These are phyloP conservation scores for Solanum corneliomulleri DNA, from an alignment of 257 asterid species.

Conservation along the genomic window DNA sequence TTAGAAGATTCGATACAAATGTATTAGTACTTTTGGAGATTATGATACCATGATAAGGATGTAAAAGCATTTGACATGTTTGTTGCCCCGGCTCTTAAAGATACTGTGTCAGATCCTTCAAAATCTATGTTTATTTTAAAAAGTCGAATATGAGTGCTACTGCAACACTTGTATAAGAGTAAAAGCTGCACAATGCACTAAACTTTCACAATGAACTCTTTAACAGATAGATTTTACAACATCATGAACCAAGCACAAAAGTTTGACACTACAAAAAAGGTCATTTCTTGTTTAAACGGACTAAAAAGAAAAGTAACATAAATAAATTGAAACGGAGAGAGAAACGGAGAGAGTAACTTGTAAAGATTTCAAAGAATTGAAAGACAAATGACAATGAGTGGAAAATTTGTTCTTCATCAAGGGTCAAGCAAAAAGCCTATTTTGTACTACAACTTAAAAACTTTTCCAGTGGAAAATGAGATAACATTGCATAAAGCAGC, in stretches of 20 bases:
- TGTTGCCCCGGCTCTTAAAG: not conserved
- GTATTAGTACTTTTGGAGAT: not conserved
- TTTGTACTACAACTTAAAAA: not conserved
- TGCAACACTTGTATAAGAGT: not conserved
- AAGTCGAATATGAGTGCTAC: not conserved
- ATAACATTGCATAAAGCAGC: not conserved
- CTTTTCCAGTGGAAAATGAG: not conserved
- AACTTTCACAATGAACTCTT: not conserved
- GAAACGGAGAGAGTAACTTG: not conserved
- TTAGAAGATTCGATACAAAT: not conserved
- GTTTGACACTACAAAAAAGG: not conserved
- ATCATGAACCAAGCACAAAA: not conserved
- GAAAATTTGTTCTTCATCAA: not conserved
- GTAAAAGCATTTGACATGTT: not conserved
- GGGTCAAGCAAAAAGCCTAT: not conserved
- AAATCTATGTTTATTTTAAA: not conserved
- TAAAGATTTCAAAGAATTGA: not conserved
- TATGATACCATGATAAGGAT: accelerated
- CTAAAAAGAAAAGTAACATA: not conserved
- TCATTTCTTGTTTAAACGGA: not conserved
- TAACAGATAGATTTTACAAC: not conserved
- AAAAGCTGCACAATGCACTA: not conserved
- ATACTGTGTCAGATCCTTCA: no score
- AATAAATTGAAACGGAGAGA: not conserved
- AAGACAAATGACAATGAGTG: not conserved